These are phyloP conservation scores for Scalesia atractyloides DNA, from an alignment of 129 eudicot genomes.

Conservation along the genomic window DNA sequence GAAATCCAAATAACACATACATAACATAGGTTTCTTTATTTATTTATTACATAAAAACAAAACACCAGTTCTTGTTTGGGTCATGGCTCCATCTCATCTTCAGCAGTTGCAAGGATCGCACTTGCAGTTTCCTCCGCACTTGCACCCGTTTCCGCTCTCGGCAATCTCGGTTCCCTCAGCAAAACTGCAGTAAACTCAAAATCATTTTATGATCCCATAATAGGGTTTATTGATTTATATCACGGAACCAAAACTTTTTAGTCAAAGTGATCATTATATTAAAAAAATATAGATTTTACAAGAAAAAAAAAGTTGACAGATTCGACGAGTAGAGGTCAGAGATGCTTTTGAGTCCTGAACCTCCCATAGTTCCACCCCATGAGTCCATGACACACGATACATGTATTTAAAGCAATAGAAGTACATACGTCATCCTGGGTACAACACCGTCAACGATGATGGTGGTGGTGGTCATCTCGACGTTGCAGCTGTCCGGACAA, in stretches of 20 bases:
- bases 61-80: constrained; percentile 32
- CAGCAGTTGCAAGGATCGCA: constrained; percentile 78
- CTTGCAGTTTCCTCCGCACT: constrained; percentile 61
- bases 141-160: constrained; percentile 56
- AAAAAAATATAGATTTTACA: too few relatives aligned
- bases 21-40: constrained; percentile 18
- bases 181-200: constrained; percentile 29
- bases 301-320: too few relatives aligned
- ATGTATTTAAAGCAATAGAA: background rate
- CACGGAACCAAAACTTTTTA: too few relatives aligned
- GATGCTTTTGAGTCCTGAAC: too few relatives aligned
- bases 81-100: constrained; percentile 5
- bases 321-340: too few relatives aligned
- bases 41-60: constrained; percentile 36
- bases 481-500: constrained; percentile 44
- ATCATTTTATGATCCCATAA: background rate
- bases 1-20: constrained; percentile 23
- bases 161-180: constrained; percentile 49
- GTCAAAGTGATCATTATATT: too few relatives aligned
- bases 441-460: constrained; percentile 65
- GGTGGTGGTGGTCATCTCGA: constrained; percentile 55
- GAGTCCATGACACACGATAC: background rate
- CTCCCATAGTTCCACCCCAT: too few relatives aligned
- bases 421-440: constrained; percentile 53
- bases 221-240: too few relatives aligned